Percentiles rank a stretch among this genome's conserved stretches.
Evolutionary conservation across 2,329 filamentous ascomycete genomes (phyloP).

Genomic region (Trichoderma arundinaceum): DNA sequence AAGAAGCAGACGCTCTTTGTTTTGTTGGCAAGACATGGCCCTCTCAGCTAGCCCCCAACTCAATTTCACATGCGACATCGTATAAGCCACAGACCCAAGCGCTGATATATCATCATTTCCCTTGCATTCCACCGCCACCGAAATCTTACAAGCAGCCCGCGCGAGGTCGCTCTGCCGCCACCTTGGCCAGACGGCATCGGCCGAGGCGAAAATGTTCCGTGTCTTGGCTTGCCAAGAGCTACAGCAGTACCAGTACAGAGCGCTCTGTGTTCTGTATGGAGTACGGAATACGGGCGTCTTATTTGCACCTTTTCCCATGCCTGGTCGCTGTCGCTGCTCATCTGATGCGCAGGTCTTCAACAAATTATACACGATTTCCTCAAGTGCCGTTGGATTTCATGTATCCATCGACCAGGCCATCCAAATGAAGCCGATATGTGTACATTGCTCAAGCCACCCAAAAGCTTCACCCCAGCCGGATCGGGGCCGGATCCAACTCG

Average conservation of each 20-base stretch:
- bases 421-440: not conserved
- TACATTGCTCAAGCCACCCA: not conserved
- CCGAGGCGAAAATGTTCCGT: not conserved
- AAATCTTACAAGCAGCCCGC: not conserved
- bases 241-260: too few relatives aligned
- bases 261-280: too few relatives aligned
- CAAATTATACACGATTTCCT: too few relatives aligned
- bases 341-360: too few relatives aligned
- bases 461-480: slow-evolving; percentile 4
- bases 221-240: too few relatives aligned
- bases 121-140: not conserved
- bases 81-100: not conserved
- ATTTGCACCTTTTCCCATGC: too few relatives aligned
- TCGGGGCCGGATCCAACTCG: slow-evolving; percentile 1
- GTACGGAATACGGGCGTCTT: too few relatives aligned
- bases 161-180: too few relatives aligned
- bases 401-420: not conserved
- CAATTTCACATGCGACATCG: slow-evolving; percentile 4
- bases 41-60: not conserved
- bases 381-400: too few relatives aligned
- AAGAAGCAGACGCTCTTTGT: too few relatives aligned
- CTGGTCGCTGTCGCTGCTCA: too few relatives aligned
- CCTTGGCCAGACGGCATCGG: not conserved
- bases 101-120: slow-evolving; percentile 10
- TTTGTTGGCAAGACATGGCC: not conserved